A percentile compares a stretch with the other conserved stretches of the same genome.
phyloP scores from a whole-genome alignment of 106 monocot genomes.

The Dactylorhiza incarnata region DNA sequence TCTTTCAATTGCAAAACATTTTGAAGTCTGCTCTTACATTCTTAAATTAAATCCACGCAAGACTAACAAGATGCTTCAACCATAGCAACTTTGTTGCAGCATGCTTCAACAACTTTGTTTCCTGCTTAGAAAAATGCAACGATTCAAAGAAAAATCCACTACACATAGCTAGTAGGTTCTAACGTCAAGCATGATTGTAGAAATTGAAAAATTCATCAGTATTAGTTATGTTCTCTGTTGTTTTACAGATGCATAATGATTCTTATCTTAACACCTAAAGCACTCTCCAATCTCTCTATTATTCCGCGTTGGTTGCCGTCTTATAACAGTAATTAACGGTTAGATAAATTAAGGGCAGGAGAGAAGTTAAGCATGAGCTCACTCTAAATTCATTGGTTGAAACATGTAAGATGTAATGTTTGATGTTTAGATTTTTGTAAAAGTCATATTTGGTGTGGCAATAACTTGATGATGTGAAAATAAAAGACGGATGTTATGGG shows the following conservation, averaged over 20 bases:
- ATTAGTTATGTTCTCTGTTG: background rate
- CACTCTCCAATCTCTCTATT: background rate
- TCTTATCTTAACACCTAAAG: background rate
- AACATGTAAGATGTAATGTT: background rate
- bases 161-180: background rate
- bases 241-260: background rate
- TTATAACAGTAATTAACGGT: background rate
- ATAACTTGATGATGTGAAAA: too few species aligned
- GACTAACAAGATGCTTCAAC: slow-evolving; percentile 5
- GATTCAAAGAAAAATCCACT: background rate
- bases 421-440: too few species aligned
- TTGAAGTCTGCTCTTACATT: too few species aligned
- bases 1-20: too few species aligned
- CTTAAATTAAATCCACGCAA: too few species aligned
- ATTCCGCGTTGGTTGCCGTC: background rate
- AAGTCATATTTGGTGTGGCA: too few species aligned
- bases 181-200: background rate
- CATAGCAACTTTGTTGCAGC: slow-evolving; percentile 4
- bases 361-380: background rate
- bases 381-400: background rate
- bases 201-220: background rate
- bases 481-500: too few species aligned
- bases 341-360: background rate
- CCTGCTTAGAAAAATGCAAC: slow-evolving; percentile 10
- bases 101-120: slow-evolving; percentile 4